A percentile compares a stretch with the other conserved stretches of the same genome.
Evolutionary conservation across 495 filamentous ascomycete genomes (phyloP).

Genomic region (Xylaria telfairii): DNA sequence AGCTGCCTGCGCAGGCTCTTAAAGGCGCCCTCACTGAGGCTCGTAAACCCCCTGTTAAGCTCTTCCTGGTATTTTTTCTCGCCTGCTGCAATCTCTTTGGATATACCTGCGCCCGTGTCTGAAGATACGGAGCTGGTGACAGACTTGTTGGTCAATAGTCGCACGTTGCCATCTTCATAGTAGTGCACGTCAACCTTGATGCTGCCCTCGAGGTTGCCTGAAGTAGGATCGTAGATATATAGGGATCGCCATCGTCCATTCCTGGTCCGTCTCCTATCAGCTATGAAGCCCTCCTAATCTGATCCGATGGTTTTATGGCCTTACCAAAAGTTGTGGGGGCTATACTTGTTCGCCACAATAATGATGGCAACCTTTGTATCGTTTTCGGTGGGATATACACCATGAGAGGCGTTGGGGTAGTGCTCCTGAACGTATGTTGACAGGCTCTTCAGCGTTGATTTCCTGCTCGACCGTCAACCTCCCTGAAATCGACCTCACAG

Average conservation of each 20-base stretch:
- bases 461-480: slow-evolving; percentile 51
- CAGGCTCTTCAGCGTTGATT: slow-evolving; percentile 81
- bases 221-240: slow-evolving; percentile 76
- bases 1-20: slow-evolving; percentile 91
- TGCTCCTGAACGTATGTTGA: slow-evolving; percentile 84
- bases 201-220: slow-evolving; percentile 64
- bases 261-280: slow-evolving; percentile 51
- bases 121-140: slow-evolving; percentile 64
- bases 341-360: slow-evolving; percentile 94
- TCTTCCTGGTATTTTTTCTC: slow-evolving; percentile 98
- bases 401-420: slow-evolving; percentile 80
- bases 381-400: slow-evolving; percentile 79
- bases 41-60: slow-evolving; percentile 86
- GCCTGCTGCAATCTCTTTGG: slow-evolving; percentile 72
- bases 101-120: slow-evolving; percentile 68
- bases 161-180: slow-evolving; percentile 99
- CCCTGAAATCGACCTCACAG: background rate
- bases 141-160: slow-evolving; percentile 83
- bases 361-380: slow-evolving; percentile 79
- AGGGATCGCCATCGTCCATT: slow-evolving; percentile 94
- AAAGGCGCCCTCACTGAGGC: slow-evolving; percentile 90
- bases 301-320: background rate
- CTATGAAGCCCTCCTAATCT: background rate
- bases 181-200: slow-evolving; percentile 95
- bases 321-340: slow-evolving; percentile 95